Evolutionary conservation across 129 eudicot species (phyloP).

Genomic region (Smallanthus sonchifolius): DNA sequence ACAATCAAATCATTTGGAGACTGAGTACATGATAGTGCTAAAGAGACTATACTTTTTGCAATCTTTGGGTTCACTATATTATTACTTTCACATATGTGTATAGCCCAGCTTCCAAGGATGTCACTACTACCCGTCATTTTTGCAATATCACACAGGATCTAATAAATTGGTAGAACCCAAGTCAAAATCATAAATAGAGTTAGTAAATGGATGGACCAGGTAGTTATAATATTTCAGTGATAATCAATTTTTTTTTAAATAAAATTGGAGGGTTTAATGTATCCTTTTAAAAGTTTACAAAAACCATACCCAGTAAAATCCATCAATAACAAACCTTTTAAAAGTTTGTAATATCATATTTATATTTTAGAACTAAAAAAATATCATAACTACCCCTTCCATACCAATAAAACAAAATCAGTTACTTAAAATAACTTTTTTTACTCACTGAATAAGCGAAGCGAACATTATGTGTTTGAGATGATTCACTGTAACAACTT

Average conservation of each 20-base stretch:
- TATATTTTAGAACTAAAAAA: background rate
- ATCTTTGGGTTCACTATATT: constrained; percentile 43
- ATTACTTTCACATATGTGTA: constrained; percentile 42
- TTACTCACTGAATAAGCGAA: background rate
- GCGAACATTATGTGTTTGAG: background rate
- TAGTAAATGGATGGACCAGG: background rate
- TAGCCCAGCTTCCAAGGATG: constrained; percentile 49
- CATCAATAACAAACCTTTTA: no score
- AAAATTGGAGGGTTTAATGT: background rate
- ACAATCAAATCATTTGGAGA: constrained; percentile 59
- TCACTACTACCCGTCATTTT: constrained; percentile 45
- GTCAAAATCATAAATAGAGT: background rate
- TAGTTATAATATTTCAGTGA: background rate
- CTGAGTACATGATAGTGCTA: constrained; percentile 37
- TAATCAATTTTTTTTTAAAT: background rate
- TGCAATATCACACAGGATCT: constrained; percentile 72
- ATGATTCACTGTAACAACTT: background rate
- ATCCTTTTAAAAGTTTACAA: background rate
- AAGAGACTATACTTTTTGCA: constrained; percentile 50
- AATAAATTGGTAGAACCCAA: constrained; percentile 16
- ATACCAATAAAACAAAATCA: background rate
- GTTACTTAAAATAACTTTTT: background rate
- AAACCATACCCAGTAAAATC: no score
- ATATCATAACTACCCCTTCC: background rate
- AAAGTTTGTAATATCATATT: background rate